phyloP scores from a whole-genome alignment of 2,329 filamentous ascomycete genomes.

The Periconia sp. region DNA sequence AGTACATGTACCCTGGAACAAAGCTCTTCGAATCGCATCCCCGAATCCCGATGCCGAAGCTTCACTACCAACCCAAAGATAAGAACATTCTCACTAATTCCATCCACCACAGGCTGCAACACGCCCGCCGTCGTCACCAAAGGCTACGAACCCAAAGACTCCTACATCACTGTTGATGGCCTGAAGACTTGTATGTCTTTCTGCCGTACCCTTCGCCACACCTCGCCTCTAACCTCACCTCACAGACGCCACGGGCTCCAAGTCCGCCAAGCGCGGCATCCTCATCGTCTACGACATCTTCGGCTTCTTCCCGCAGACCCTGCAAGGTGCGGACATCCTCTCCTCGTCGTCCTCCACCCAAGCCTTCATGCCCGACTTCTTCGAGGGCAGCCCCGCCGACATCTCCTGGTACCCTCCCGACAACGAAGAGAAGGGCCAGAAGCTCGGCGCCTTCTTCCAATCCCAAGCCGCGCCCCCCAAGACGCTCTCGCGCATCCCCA shows the following conservation, averaged over 20 bases:
- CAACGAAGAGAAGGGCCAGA: constrained; percentile 61
- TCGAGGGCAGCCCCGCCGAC: constrained; percentile 71
- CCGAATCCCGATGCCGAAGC: too few relatives aligned
- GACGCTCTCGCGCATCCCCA: constrained; percentile 58
- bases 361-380: constrained; percentile 91
- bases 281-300: constrained; percentile 65
- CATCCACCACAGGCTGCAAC: constrained; percentile 46
- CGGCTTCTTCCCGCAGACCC: constrained; percentile 64
- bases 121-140: constrained; percentile 52
- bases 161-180: constrained; percentile 61
- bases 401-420: constrained; percentile 63
- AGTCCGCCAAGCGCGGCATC: constrained; percentile 59
- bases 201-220: not conserved
- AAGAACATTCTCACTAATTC: not conserved
- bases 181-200: constrained; percentile 59
- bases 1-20: constrained; percentile 6
- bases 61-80: too few relatives aligned
- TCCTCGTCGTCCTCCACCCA: constrained; percentile 67
- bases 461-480: constrained; percentile 60
- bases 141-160: constrained; percentile 59
- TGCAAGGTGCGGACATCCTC: constrained; percentile 66
- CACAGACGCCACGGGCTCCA: constrained; percentile 58
- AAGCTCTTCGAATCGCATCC: not conserved
- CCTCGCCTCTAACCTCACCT: not conserved
- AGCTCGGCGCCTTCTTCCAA: constrained; percentile 62